These are phyloP conservation scores for Pythium phragmiticola DNA, from an alignment of 352 stramenopile genomes.

Conservation along the genomic window DNA sequence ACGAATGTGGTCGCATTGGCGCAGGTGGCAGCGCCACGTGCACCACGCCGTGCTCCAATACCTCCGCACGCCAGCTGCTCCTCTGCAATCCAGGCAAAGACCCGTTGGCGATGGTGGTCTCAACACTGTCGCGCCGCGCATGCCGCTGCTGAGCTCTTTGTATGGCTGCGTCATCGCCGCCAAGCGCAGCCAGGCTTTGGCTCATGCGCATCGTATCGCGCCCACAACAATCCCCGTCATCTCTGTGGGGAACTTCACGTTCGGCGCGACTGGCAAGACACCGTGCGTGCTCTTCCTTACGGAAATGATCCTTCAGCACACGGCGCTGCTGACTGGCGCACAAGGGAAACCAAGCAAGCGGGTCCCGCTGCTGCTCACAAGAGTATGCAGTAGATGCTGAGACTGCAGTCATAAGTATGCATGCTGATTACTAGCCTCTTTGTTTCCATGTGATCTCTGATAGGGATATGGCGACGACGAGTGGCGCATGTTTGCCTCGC, in stretches of 20 bases:
- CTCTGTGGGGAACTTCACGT: conserved; percentile 73
- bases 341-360: conserved; percentile 3
- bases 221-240: conserved; percentile 40
- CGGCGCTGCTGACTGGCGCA: not conserved
- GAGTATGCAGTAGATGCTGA: conserved; percentile 26
- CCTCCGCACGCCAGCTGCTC: conserved; percentile 29
- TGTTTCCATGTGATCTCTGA: not conserved
- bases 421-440: not conserved
- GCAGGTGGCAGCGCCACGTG: conserved; percentile 32
- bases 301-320: conserved; percentile 13
- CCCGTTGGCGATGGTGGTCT: not conserved
- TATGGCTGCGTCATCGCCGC: conserved; percentile 36
- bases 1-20: conserved; percentile 10
- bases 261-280: conserved; percentile 75
- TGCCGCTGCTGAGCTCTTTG: conserved; percentile 40
- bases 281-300: conserved; percentile 51
- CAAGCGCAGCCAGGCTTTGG: conserved; percentile 34
- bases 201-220: conserved; percentile 28
- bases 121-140: not conserved
- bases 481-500: conserved; percentile 51
- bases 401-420: not conserved
- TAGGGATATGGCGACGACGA: conserved; percentile 69
- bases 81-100: not conserved
- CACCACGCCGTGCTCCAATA: conserved; percentile 32
- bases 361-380: conserved; percentile 50